Percentiles rank a stretch among this genome's conserved stretches.
phyloP scores from a whole-genome alignment of 768 basidiomycete genomes.

The Amanita muscaria region DNA sequence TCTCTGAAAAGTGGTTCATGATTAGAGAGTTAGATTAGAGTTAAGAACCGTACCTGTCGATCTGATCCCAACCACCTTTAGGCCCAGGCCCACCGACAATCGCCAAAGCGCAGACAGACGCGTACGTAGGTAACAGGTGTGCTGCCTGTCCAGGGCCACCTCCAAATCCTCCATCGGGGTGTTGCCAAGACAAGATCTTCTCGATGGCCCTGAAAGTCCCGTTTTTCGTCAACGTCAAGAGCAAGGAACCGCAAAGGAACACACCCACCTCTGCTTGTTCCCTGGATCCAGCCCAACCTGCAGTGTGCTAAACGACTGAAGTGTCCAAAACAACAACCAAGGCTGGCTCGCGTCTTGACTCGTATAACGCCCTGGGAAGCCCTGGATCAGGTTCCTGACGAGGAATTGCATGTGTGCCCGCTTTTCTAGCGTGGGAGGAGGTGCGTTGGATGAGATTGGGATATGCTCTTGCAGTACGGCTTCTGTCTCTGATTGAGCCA shows the following conservation, averaged over 20 bases:
- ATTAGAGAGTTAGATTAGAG: no score
- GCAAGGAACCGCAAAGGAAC: slow-evolving; percentile 2
- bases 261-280: slow-evolving; percentile 62
- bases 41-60: slow-evolving; percentile 52
- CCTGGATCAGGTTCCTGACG: slow-evolving; percentile 60
- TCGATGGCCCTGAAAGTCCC: slow-evolving; percentile 52
- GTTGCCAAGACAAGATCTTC: slow-evolving; percentile 75
- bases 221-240: background rate
- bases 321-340: slow-evolving; percentile 91
- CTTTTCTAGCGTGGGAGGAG: slow-evolving; percentile 39
- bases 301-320: slow-evolving; percentile 74
- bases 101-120: slow-evolving; percentile 74
- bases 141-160: slow-evolving; percentile 87
- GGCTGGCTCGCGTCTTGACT: slow-evolving; percentile 92
- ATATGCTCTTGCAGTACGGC: slow-evolving; percentile 47
- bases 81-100: slow-evolving; percentile 69
- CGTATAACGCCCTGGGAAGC: slow-evolving; percentile 71
- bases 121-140: slow-evolving; percentile 88
- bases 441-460: slow-evolving; percentile 20
- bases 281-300: slow-evolving; percentile 72
- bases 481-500: slow-evolving; percentile 58
- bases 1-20: no score
- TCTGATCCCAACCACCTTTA: slow-evolving; percentile 78
- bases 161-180: slow-evolving; percentile 82
- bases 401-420: slow-evolving; percentile 71